Base-by-base conservation (phyloP, 2,329 filamentous ascomycete species). In the Diplocarpon rosae region DNA sequence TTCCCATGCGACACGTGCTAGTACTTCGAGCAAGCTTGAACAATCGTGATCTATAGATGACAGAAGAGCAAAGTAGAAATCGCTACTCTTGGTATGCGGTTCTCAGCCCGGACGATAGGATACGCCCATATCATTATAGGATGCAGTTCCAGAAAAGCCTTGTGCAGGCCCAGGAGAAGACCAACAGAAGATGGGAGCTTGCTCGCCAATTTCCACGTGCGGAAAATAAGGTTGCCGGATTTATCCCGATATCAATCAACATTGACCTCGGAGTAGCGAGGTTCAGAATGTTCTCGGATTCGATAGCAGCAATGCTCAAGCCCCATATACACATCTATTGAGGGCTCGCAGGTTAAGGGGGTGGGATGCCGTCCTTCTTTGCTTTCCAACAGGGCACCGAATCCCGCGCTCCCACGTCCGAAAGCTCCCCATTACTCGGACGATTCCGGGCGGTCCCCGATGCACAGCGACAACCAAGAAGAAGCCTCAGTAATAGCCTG, bases 371-470 rank as follows among this genome's bases (percentile, higher is more conserved):
- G 59, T 69, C 71, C 57, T 78, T 81, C 68, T 82, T 83, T 65
- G 69, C 73, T 60, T 83, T 83, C 64, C 78, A 78, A 51, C 77
- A 78, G 58, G 78, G 78, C 61, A 71, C 66, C 57, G 78, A 82
- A 64, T 71, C 75, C 51, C 70, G 68, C 55, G 65, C 69, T 40
- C 62, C 63, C 42, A 62, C 59, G 46, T 67, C 66, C 54, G 72
- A 80, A 56, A 66, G 74, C 34, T 75, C 77, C 14, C 76, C 78
- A 17, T 64, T 81, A 8, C 71, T 82, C 2, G 78, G 78, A 50
- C 75, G 78, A 32, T 83, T 78, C 63, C 75, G 78, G 49, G 78
- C 78, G 47, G 75, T 82, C 14, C 75, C 75, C 7, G 53, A 56
- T 33, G 65, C 68, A 20, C 64, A 64, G 20, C 54, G 53, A 17